Base-by-base conservation (phyloP, 306 rosid species). In the Lablab purpureus region DNA sequence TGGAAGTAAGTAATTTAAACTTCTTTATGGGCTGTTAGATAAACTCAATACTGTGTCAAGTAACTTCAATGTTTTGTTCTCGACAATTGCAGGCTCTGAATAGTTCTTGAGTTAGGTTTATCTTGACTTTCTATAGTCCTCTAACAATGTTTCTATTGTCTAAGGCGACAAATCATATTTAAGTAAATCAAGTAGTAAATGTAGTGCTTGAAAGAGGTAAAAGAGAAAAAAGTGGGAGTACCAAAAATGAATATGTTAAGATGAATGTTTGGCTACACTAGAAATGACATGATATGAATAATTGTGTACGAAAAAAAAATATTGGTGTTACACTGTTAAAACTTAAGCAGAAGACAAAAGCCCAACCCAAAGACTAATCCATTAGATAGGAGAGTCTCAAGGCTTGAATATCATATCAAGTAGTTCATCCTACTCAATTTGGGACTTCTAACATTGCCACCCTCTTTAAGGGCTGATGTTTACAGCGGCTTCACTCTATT, bases 91-190 rank as follows among this genome's bases (percentile, higher is more conserved):
- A 13, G 19, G 65, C 46, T 81, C 34, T 67, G 30, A 55, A 74
- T 62, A 34, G 13, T 40, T 10, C 13, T 40, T 40, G 45, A 65
- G 50, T 45, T 74, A 30, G 55, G 49, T 46, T 73, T 46, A 49
- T 65, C 52, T 58, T 78, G 32, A 36, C 55, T 67, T 50, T 60
- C n/a, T 72, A 10, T 49, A 56, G 58, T 68, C 19, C 18, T 56
- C n/a, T 71, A 4, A 23, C 30, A 49, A 18, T 27, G 40, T 41
- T 73, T 66, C 30, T 52, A 25, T 52, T 45, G 34, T 34, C 56
- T 56, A 56, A 55, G 76, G 14, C 19, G 6, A 67, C 22, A 47
- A 19, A 49, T 59, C 74, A 60, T 37, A 15, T 67, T 46, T 55
- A 22, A 55, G 63, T 19, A 52, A 19, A 18, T 55, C 15, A 21